phyloP scores from a whole-genome alignment of 73 alveolate genomes.

The Tetrahymena thermophila region DNA sequence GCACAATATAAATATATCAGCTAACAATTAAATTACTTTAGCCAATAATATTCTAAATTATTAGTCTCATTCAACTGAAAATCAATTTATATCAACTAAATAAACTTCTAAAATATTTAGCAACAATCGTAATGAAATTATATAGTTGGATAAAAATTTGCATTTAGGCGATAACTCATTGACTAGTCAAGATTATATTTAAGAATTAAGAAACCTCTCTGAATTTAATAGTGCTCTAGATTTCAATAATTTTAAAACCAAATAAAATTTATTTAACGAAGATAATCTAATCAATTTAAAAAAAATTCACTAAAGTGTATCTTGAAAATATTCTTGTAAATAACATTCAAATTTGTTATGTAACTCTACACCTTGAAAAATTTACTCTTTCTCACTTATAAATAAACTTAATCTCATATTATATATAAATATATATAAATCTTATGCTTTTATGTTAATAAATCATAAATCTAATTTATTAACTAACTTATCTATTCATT shows the following conservation, averaged over 20 bases:
- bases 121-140: not conserved
- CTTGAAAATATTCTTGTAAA: not conserved
- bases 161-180: not conserved
- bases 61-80: not conserved
- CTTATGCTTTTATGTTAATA: no score
- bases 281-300: not conserved
- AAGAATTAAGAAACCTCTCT: not conserved
- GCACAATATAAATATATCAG: no score
- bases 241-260: not conserved
- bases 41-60: not conserved
- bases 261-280: not conserved
- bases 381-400: no score
- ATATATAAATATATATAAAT: no score
- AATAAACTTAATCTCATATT: no score
- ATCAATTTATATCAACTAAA: not conserved
- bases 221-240: not conserved
- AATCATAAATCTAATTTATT: no score
- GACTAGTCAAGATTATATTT: not conserved
- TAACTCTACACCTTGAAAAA: not conserved
- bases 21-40: not conserved
- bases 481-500: no score
- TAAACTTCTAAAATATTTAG: not conserved
- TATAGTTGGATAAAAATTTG: not conserved
- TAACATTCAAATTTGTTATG: no score
- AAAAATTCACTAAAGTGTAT: not conserved